These are phyloP conservation scores for Dactylis glomerata DNA, from an alignment of 176 grass and related monocot species.

Conservation along the genomic window DNA sequence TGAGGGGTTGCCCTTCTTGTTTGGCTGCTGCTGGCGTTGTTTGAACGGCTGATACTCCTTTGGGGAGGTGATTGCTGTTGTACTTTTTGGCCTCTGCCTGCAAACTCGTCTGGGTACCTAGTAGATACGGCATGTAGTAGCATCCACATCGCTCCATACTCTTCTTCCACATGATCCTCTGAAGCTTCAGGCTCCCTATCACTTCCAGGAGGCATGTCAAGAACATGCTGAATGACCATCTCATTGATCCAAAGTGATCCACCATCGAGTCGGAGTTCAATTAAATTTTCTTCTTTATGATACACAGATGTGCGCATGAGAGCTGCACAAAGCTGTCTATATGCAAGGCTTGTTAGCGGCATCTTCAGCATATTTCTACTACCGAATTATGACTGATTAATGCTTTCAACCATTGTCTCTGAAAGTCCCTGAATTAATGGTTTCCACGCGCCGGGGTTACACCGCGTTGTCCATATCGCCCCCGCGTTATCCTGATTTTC, in stretches of 20 bases:
- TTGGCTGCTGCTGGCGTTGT: too few relatives aligned
- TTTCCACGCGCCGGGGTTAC: too few relatives aligned
- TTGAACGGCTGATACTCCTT: background rate
- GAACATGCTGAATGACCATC: background rate
- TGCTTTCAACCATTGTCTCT: background rate
- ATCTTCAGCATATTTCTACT: background rate
- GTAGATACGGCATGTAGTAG: background rate
- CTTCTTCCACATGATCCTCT: background rate
- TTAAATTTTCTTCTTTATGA: background rate
- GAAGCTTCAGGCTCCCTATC: background rate
- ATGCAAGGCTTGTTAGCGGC: background rate
- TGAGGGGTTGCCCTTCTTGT: too few relatives aligned
- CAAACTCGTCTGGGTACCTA: too few relatives aligned
- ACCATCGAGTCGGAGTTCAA: background rate
- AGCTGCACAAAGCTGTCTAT: background rate
- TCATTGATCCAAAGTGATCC: background rate
- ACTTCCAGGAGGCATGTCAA: background rate
- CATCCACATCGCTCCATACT: background rate
- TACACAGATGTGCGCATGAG: background rate
- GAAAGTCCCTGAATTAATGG: too few relatives aligned
- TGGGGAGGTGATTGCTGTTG: background rate
- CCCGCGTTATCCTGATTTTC: too few relatives aligned
- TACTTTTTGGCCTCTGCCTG: background rate
- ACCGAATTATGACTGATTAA: background rate
- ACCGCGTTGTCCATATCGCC: too few relatives aligned